Evolutionary conservation across 495 filamentous ascomycete genomes (phyloP).

Genomic region (Aspergillus egyptiacus): DNA sequence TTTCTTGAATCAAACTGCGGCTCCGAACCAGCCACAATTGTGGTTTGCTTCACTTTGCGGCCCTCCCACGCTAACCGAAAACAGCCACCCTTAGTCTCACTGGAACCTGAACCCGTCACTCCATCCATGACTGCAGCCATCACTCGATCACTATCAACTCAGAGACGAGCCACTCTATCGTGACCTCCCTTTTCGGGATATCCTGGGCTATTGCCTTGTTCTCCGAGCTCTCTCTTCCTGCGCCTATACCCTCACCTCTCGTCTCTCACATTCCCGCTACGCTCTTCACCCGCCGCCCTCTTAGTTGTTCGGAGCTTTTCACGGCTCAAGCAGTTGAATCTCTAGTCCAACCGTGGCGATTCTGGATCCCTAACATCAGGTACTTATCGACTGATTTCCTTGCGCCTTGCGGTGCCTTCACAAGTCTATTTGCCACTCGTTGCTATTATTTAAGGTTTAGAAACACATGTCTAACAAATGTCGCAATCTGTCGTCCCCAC

Average conservation of each 20-base stretch:
- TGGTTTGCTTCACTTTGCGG: slow-evolving; percentile 18
- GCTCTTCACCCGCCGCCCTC: slow-evolving; percentile 23
- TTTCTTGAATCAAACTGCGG: background rate
- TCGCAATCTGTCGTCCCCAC: slow-evolving; percentile 25
- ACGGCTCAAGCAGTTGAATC: slow-evolving; percentile 38
- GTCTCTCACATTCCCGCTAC: slow-evolving; percentile 21
- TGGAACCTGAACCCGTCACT: slow-evolving; percentile 30
- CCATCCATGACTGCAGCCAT: slow-evolving; percentile 23
- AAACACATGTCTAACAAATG: slow-evolving; percentile 33
- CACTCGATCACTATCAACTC: slow-evolving; percentile 23
- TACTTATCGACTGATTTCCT: slow-evolving; percentile 27
- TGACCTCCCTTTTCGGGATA: slow-evolving; percentile 25
- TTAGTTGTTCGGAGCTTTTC: slow-evolving; percentile 34
- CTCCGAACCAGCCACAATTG: slow-evolving; percentile 21
- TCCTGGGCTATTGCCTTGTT: slow-evolving; percentile 25
- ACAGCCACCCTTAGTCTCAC: slow-evolving; percentile 38
- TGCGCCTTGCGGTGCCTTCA: slow-evolving; percentile 21
- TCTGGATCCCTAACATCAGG: slow-evolving; percentile 47
- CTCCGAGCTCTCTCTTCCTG: slow-evolving; percentile 20
- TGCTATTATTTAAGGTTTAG: slow-evolving; percentile 20
- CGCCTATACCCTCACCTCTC: slow-evolving; percentile 16
- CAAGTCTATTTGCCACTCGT: slow-evolving; percentile 18
- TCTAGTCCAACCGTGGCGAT: slow-evolving; percentile 46
- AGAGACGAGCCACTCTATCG: slow-evolving; percentile 20
- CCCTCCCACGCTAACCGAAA: slow-evolving; percentile 37